Conservation (phyloP, 805 yeast species). For the Scheffersomyces ergatensis region DNA sequence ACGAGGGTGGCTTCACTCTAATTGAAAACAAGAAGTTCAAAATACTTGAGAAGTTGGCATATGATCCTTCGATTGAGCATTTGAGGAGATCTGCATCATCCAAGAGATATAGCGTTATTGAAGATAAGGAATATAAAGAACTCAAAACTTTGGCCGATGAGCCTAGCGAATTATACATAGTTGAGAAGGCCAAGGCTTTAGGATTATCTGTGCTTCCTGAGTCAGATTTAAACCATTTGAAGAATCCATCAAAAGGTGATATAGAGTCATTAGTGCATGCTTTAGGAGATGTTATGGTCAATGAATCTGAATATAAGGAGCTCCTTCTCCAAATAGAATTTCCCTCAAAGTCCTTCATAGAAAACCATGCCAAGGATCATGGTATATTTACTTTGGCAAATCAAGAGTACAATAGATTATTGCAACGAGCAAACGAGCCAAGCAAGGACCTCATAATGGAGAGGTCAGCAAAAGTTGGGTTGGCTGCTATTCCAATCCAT, state of each 20-base stretch:
- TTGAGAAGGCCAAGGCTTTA: slow-evolving; percentile 29
- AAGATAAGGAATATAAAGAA: neutral
- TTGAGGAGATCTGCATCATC: slow-evolving; percentile 3
- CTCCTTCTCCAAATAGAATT: slow-evolving; percentile 5
- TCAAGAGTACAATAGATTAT: slow-evolving; percentile 24
- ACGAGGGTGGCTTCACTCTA: neutral
- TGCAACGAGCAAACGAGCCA: slow-evolving; percentile 21
- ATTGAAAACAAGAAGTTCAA: slow-evolving; percentile 2
- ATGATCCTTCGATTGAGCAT: slow-evolving; percentile 16
- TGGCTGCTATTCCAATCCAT: slow-evolving; percentile 4
- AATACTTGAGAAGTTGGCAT: slow-evolving; percentile 17
- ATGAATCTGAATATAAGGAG: slow-evolving; percentile 2
- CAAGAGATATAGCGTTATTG: neutral
- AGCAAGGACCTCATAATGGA: slow-evolving; percentile 17
- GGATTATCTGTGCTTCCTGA: slow-evolving; percentile 10
- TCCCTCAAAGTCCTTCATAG: slow-evolving; percentile 4
- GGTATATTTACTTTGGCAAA: neutral
- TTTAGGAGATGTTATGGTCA: slow-evolving; percentile 7
- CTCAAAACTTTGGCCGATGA: neutral
- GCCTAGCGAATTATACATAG: slow-evolving; percentile 25
- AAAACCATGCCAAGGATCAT: neutral
- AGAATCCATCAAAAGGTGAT: slow-evolving; percentile 19
- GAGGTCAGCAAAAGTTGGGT: slow-evolving; percentile 15
- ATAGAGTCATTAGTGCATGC: slow-evolving; percentile 3
- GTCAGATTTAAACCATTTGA: slow-evolving; percentile 20